These are phyloP conservation scores for Triticum urartu DNA, from an alignment of 176 grass and related monocot genomes.

Conservation along the genomic window DNA sequence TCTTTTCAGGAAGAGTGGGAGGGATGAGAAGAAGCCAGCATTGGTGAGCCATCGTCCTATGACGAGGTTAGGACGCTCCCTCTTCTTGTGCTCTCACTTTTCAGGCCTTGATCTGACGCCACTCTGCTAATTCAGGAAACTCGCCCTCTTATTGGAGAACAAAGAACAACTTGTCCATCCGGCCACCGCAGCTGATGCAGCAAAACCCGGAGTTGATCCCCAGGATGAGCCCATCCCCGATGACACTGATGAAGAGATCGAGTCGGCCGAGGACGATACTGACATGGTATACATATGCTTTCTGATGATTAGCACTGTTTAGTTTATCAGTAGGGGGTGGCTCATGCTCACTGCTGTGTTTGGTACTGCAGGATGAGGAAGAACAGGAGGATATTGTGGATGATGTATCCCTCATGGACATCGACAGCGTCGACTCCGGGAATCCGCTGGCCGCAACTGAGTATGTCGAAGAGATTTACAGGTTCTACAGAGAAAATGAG, in stretches of 20 bases:
- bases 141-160: conserved; percentile 43
- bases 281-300: conserved; percentile 51
- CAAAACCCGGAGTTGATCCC: background rate
- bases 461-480: conserved; percentile 79
- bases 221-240: background rate
- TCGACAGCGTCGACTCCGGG: conserved; percentile 52
- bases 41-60: conserved; percentile 40
- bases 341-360: conserved; percentile 9
- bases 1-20: conserved; percentile 41
- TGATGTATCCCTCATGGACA: conserved; percentile 49
- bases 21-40: conserved; percentile 23
- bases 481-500: conserved; percentile 69
- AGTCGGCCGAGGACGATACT: background rate
- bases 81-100: conserved; percentile 3
- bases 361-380: conserved; percentile 37
- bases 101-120: background rate
- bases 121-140: conserved; percentile 46
- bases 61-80: conserved; percentile 51
- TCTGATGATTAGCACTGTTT: background rate
- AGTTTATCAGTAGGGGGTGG: background rate
- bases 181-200: background rate
- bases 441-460: conserved; percentile 67
- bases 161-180: conserved; percentile 32
- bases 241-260: conserved; percentile 21
- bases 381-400: conserved; percentile 43